phyloP scores from a whole-genome alignment of 768 basidiomycete species.

The Agaricus blazei region DNA sequence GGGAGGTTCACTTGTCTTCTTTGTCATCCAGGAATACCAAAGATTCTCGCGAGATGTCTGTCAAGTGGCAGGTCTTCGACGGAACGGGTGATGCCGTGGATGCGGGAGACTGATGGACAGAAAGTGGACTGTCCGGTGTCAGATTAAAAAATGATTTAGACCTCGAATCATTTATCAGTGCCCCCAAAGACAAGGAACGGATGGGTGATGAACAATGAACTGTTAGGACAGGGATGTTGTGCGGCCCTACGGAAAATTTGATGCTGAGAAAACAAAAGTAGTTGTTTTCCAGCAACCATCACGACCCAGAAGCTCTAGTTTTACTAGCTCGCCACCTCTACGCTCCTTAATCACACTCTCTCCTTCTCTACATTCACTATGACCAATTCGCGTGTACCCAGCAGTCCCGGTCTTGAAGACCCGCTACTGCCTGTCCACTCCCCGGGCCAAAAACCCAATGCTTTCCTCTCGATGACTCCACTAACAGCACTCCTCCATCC shows the following conservation, averaged over 20 bases:
- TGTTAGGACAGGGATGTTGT: too few relatives aligned
- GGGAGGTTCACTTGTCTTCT: too few relatives aligned
- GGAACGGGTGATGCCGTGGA: too few relatives aligned
- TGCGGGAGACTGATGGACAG: too few relatives aligned
- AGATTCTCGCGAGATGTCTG: too few relatives aligned
- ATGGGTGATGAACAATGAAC: too few relatives aligned
- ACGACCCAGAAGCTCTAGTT: neutral
- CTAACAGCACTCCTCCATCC: conserved; percentile 30
- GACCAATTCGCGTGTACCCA: conserved; percentile 21
- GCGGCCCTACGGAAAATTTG: neutral
- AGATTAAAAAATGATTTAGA: too few relatives aligned
- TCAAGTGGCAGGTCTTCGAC: too few relatives aligned
- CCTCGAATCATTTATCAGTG: too few relatives aligned
- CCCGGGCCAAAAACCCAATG: conserved; percentile 12
- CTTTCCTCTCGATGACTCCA: conserved; percentile 17
- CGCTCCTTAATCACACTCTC: conserved; percentile 8
- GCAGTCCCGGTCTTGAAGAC: conserved; percentile 29
- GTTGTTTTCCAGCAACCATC: neutral
- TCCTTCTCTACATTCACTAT: conserved; percentile 9
- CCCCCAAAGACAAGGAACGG: too few relatives aligned
- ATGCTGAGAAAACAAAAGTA: neutral
- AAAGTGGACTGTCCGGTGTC: too few relatives aligned
- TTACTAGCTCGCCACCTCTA: neutral
- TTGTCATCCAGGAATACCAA: too few relatives aligned
- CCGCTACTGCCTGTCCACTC: conserved; percentile 18